Percentiles rank a stretch among this genome's conserved stretches.
These are phyloP conservation scores for Yamadazyma sp. DNA, from an alignment of 805 yeast species.

Conservation along the genomic window DNA sequence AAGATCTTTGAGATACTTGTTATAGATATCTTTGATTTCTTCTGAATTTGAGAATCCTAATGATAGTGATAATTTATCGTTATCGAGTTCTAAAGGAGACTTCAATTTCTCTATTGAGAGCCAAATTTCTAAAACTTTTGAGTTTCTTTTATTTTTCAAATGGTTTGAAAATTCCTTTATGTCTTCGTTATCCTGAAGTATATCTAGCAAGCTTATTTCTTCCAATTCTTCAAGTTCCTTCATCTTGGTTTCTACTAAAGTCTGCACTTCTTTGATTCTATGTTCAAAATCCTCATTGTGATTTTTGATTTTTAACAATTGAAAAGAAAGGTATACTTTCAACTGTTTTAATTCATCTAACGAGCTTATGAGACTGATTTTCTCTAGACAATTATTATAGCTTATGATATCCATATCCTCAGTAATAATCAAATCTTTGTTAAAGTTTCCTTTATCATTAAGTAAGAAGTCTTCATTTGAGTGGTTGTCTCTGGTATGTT, in stretches of 20 bases:
- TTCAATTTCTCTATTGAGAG: constrained; percentile 61
- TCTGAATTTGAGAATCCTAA: constrained; percentile 46
- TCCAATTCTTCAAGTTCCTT: constrained; percentile 15
- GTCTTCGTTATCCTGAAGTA: constrained; percentile 47
- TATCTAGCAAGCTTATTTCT: constrained; percentile 32
- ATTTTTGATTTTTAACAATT: constrained; percentile 32
- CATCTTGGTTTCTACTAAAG: constrained; percentile 10
- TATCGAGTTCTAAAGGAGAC: constrained; percentile 59
- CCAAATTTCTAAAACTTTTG: constrained; percentile 57
- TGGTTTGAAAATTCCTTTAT: constrained; percentile 25
- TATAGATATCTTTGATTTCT: constrained; percentile 48
- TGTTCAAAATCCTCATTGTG: constrained; percentile 3
- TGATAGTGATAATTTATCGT: constrained; percentile 30
- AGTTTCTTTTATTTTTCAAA: constrained; percentile 14
- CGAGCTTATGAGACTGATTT: constrained; percentile 15
- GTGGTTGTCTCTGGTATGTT: constrained; percentile 43
- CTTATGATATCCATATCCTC: constrained; percentile 14
- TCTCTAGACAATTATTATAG: constrained; percentile 15
- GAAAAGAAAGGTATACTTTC: constrained; percentile 45
- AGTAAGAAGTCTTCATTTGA: no score
- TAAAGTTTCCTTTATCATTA: constrained; percentile 2
- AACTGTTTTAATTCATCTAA: constrained; percentile 46
- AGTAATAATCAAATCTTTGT: constrained; percentile 13
- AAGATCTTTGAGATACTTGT: background rate
- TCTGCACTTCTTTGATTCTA: constrained; percentile 11